These are phyloP conservation scores for Lavandula angustifolia DNA, from an alignment of 257 asterid genomes.

Conservation along the genomic window DNA sequence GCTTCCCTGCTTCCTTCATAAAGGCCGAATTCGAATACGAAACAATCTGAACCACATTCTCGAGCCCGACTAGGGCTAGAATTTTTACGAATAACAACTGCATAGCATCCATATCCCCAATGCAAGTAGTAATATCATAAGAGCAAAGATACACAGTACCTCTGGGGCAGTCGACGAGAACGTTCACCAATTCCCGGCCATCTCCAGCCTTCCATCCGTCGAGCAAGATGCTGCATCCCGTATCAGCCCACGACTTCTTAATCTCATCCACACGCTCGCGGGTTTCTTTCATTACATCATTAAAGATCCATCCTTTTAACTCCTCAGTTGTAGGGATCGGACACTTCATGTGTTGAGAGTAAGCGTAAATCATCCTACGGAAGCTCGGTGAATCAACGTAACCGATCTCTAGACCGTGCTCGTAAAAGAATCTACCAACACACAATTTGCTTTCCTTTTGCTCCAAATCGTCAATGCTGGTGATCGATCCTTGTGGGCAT, in stretches of 20 bases:
- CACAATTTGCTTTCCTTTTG: conserved; percentile 30
- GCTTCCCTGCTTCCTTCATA: conserved; percentile 52
- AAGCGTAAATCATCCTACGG: conserved; percentile 37
- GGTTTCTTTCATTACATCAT: conserved; percentile 43
- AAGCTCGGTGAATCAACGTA: conserved; percentile 45
- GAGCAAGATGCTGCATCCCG: conserved; percentile 63
- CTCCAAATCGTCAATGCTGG: conserved; percentile 13
- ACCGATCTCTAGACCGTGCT: conserved; percentile 44
- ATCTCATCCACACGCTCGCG: conserved; percentile 34
- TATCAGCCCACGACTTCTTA: conserved; percentile 45
- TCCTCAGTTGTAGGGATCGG: conserved; percentile 48
- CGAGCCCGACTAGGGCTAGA: conserved; percentile 46
- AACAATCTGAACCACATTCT: conserved; percentile 57
- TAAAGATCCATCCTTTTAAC: conserved; percentile 58
- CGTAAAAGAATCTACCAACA: conserved; percentile 51
- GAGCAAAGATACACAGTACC: conserved; percentile 58
- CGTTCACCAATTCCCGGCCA: conserved; percentile 42
- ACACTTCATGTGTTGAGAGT: conserved; percentile 7
- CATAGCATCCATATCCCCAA: conserved; percentile 35
- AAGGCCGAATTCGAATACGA: conserved; percentile 47
- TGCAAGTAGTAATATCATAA: conserved; percentile 37
- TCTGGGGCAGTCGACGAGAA: conserved; percentile 51
- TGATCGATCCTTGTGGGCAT: conserved; percentile 1
- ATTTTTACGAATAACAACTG: conserved; percentile 34
- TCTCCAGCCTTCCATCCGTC: conserved; percentile 58